phyloP scores from a whole-genome alignment of 2,329 filamentous ascomycete genomes.

The Penicillium sp. region DNA sequence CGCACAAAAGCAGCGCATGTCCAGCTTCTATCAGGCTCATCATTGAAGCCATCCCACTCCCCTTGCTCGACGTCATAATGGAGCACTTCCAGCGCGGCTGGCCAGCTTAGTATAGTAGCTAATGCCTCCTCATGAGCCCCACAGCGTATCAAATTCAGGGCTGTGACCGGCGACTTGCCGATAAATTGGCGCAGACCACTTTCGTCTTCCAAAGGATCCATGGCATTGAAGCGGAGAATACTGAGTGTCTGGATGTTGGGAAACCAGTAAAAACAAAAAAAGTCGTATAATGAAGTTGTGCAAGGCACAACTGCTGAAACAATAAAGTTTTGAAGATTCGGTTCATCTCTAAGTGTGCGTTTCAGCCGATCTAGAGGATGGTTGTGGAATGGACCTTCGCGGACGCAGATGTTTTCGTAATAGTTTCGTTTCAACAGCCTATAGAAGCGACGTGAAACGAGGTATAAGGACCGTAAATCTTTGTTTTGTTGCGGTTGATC shows the following conservation, averaged over 20 bases:
- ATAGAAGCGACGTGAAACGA: background rate
- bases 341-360: background rate
- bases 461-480: background rate
- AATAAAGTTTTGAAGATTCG: background rate
- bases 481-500: background rate
- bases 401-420: background rate
- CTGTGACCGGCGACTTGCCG: slow-evolving; percentile 7
- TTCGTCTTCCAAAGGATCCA: background rate
- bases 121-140: slow-evolving; percentile 16
- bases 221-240: background rate
- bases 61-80: slow-evolving; percentile 14
- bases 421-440: background rate
- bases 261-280: background rate
- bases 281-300: background rate
- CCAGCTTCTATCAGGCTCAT: slow-evolving; percentile 4
- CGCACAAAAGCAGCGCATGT: slow-evolving; percentile 15
- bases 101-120: slow-evolving; percentile 14
- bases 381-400: background rate
- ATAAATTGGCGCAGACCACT: background rate
- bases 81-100: slow-evolving; percentile 13
- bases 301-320: background rate
- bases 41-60: slow-evolving; percentile 7
- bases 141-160: slow-evolving; percentile 10
- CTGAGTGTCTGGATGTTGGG: background rate
- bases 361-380: background rate